A percentile compares a stretch with the other conserved stretches of the same genome.
Conservation (phyloP, 495 filamentous ascomycete species). For the Diplogelasinospora grovesii region DNA sequence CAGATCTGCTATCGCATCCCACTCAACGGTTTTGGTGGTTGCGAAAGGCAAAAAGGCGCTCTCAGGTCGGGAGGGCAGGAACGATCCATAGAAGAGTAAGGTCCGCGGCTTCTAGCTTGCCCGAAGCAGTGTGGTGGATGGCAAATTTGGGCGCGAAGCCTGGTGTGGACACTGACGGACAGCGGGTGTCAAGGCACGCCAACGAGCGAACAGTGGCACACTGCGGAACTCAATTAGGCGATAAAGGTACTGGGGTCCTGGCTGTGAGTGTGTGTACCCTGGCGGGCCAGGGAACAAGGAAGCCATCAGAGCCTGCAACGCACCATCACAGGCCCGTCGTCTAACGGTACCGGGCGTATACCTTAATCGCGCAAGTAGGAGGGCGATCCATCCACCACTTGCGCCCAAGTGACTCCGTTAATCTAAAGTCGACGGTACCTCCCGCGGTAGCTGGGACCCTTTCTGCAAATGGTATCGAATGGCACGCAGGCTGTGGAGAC, state of each 20-base stretch:
- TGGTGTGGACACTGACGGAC: conserved; percentile 3
- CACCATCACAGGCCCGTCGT: conserved; percentile 7
- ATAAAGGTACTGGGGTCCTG: conserved; percentile 7
- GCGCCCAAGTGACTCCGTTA: conserved; percentile 5
- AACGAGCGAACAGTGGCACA: conserved; percentile 7
- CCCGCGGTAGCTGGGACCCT: conserved; percentile 8
- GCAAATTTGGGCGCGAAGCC: conserved; percentile 13
- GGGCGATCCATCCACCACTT: conserved; percentile 13
- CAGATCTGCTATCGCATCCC: conserved; percentile 9
- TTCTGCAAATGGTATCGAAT: conserved; percentile 9
- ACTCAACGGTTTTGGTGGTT: conserved; percentile 7
- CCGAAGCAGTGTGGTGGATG: conserved; percentile 15
- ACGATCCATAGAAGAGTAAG: not conserved
- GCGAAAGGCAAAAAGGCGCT: not conserved
- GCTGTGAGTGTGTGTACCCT: conserved; percentile 9
- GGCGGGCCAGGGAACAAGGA: conserved; percentile 11
- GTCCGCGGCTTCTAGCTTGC: conserved; percentile 8
- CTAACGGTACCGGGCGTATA: conserved; percentile 19
- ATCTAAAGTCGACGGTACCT: conserved; percentile 10
- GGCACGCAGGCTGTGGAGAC: conserved; percentile 6
- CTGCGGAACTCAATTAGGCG: conserved; percentile 8
- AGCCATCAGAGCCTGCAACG: conserved; percentile 15
- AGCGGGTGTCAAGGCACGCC: not conserved
- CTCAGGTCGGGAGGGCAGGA: conserved; percentile 1
- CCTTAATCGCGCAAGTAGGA: conserved; percentile 17